Evolutionary conservation across 352 stramenopile genomes (phyloP), one percentile per base, ranked within the genome.

Genomic region (Pythium brachiatum): DNA sequence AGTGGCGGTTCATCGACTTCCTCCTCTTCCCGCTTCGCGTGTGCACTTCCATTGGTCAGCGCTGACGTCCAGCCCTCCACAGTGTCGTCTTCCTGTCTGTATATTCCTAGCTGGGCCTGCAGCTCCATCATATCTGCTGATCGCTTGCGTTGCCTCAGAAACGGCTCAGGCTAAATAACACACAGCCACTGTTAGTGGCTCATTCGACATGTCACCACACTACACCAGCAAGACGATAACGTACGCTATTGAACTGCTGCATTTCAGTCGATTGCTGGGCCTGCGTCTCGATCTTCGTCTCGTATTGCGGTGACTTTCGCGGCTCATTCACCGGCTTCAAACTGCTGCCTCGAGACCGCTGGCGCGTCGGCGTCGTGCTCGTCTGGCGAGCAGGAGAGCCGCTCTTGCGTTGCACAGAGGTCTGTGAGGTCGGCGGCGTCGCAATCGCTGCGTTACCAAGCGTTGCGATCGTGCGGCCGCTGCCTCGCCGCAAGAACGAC

Each of bases 111-210:
- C 21, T 50, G 43, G 16, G 20, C 43, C 12, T 50, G 34, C 15
- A 55, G 53, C 18, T 69, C 62, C 62, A 69, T 69, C 62, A 69
- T 64, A 44, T 69, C 62, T 2, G 62, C 62, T 0, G 62, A 69
- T n/a, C 62, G 62, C 50, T 69, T 69, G 54, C 62, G 62, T 55
- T 69, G 62, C 18, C 53, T 48, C 27, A 60, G 34, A 34, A 20
- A 53, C 47, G 61, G n/a, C 27, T 62, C 61, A 9, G 53, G 61
- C 61, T 68, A 48, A 23, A 53, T 5, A 26, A 36, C 8, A 21
- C 55, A 36, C 43, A 25, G 31, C 18, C 20, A 48, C 12, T 25
- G 34, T 41, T 13, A 41, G 34, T 41, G 12, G 13, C 9, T 9
- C 34, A 8, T 41, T 41, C 34, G n/a, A n/a, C n/a, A n/a, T 41